phyloP scores from a whole-genome alignment of 495 filamentous ascomycete genomes.

The Astrothelium subdiscretum region DNA sequence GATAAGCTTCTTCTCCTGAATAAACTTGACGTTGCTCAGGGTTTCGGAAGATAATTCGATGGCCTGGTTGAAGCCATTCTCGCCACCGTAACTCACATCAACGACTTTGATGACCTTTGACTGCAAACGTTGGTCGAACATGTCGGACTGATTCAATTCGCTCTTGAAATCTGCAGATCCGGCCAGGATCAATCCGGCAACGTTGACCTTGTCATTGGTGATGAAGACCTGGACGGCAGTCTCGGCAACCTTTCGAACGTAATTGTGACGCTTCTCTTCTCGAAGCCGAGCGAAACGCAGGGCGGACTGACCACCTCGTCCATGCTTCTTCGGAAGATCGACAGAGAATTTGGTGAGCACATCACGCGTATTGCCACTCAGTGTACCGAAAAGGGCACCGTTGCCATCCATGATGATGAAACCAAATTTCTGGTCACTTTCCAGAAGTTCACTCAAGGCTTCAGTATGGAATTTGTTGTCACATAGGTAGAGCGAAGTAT shows the following conservation, averaged over 20 bases:
- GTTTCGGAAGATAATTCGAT: constrained; percentile 93
- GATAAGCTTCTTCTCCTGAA: constrained; percentile 99
- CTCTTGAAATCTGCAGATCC: constrained; percentile 99
- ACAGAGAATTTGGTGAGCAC: constrained; percentile 96
- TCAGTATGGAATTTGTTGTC: constrained; percentile 99
- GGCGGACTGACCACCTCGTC: constrained; percentile 97
- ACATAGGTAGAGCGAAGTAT: constrained; percentile 96
- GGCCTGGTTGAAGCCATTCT: constrained; percentile 99
- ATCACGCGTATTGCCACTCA: constrained; percentile 93
- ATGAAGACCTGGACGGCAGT: constrained; percentile 97
- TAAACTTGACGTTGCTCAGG: constrained; percentile 98
- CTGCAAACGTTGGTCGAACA: constrained; percentile 87
- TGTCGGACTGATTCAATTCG: constrained; percentile 91
- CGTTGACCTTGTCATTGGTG: constrained; percentile 94
- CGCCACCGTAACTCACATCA: constrained; percentile 95
- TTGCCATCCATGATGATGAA: constrained; percentile 99
- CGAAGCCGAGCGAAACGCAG: constrained; percentile 98
- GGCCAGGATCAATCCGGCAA: constrained; percentile 84
- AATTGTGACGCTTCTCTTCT: constrained; percentile 99
- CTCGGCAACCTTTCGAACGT: constrained; percentile 96
- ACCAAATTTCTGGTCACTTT: constrained; percentile 97
- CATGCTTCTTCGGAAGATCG: constrained; percentile 98
- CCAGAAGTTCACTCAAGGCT: constrained; percentile 86
- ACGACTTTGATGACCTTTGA: constrained; percentile 97
- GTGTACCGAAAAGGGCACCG: constrained; percentile 88